Conservation (phyloP, 1,139 yeast species). For the Meyerozyma elateridarum region DNA sequence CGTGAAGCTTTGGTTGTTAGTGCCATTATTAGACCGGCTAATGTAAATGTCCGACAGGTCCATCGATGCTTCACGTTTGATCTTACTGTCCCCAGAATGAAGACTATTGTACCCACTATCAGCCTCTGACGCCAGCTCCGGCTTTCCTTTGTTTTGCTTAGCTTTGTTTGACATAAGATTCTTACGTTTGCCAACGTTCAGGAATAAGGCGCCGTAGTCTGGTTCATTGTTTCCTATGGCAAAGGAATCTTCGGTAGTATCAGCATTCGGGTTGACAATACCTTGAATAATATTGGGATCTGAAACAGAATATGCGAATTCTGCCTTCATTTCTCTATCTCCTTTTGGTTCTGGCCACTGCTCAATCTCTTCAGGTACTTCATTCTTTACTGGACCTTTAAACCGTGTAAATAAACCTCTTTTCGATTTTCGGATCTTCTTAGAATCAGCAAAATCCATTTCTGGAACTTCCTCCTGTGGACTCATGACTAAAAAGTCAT, state of each 20-base stretch:
- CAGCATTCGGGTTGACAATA: too few species aligned
- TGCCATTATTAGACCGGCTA: background rate
- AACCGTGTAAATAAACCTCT: conserved; percentile 40
- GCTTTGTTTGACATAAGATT: conserved; percentile 20
- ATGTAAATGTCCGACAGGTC: background rate
- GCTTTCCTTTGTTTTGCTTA: conserved; percentile 11
- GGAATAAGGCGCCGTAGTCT: conserved; percentile 44
- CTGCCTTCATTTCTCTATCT: conserved; percentile 2
- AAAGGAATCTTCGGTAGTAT: conserved; percentile 1
- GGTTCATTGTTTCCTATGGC: conserved; percentile 23
- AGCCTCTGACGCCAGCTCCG: conserved; percentile 1
- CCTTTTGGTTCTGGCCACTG: conserved; percentile 2
- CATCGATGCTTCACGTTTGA: background rate
- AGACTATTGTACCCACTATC: conserved; percentile 3
- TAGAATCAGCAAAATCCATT: conserved; percentile 15
- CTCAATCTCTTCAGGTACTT: conserved; percentile 5
- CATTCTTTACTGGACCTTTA: conserved; percentile 19
- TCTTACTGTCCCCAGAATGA: background rate
- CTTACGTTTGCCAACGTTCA: conserved; percentile 42
- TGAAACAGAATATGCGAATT: background rate
- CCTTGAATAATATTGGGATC: background rate
- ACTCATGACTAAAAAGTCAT: conserved; percentile 19
- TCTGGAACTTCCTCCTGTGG: conserved; percentile 22
- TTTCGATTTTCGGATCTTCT: conserved; percentile 30
- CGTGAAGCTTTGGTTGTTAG: background rate